Evolutionary conservation across 2,329 filamentous ascomycete genomes (phyloP).

Genomic region (Mycocentrospora acerina): DNA sequence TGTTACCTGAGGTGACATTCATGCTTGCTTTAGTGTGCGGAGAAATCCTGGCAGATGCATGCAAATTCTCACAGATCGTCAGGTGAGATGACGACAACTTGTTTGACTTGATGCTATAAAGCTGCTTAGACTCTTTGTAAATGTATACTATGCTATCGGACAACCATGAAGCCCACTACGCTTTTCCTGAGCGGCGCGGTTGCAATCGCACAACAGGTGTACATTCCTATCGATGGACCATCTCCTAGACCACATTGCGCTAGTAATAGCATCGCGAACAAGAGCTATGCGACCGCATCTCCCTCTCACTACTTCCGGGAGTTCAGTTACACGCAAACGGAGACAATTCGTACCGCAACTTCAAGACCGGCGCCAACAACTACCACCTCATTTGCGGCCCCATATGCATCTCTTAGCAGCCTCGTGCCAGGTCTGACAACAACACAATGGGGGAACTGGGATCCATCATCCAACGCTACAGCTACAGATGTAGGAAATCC

Average conservation of each 20-base stretch:
- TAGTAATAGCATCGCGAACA: conserved; percentile 7
- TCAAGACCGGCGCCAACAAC: conserved; percentile 35
- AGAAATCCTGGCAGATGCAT: no score
- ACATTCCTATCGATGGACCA: conserved; percentile 32
- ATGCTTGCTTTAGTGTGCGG: no score
- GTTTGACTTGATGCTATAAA: no score
- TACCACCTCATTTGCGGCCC: conserved; percentile 39
- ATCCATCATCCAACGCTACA: conserved; percentile 36
- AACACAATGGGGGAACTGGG: conserved; percentile 48
- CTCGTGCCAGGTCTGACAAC: conserved; percentile 41
- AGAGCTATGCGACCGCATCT: conserved; percentile 25
- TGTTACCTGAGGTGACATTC: no score
- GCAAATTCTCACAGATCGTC: no score
- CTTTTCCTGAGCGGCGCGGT: conserved; percentile 10
- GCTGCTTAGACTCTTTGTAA: no score
- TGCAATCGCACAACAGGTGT: conserved; percentile 39
- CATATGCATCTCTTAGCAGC: conserved; percentile 37
- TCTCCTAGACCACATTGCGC: conserved; percentile 30
- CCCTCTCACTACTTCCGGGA: conserved; percentile 34
- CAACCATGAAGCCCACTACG: conserved; percentile 15
- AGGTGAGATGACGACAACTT: no score
- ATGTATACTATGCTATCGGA: neutral
- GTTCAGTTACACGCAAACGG: conserved; percentile 43
- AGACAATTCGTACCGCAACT: conserved; percentile 43
- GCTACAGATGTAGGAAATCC: conserved; percentile 39